phyloP scores from a whole-genome alignment of 1,284 basidiomycete genomes.

The Pseudozyma tsukubaensis region DNA sequence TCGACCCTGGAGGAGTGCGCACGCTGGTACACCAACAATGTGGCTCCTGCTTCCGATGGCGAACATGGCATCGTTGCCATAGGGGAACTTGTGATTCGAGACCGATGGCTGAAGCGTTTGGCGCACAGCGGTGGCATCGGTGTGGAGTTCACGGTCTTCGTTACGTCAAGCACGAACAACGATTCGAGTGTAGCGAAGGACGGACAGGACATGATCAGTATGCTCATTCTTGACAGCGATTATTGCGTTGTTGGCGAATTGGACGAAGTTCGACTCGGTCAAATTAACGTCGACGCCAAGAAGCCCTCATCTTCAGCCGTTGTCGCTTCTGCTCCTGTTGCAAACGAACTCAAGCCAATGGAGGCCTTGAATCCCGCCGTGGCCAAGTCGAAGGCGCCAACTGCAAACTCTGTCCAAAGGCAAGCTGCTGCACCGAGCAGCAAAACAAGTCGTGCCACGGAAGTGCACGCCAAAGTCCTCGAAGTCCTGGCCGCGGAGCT shows the following conservation, averaged over 20 bases:
- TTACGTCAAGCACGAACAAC: neutral
- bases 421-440: neutral
- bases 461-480: constrained; percentile 21
- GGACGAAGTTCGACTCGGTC: constrained; percentile 6
- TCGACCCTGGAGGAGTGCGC: constrained; percentile 20
- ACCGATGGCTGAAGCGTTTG: constrained; percentile 6
- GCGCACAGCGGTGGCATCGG: too few relatives aligned
- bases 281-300: neutral
- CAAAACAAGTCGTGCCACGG: constrained; percentile 4
- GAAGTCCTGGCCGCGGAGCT: constrained; percentile 37
- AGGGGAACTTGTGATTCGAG: constrained; percentile 2
- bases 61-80: neutral
- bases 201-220: constrained; percentile 1
- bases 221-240: constrained; percentile 13
- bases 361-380: neutral
- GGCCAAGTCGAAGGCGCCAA: neutral
- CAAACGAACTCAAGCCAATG: neutral
- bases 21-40: constrained; percentile 11
- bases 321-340: neutral
- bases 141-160: constrained; percentile 5
- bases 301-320: neutral
- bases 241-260: constrained; percentile 18
- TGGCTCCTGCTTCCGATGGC: neutral
- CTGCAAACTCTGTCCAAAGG: neutral
- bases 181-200: too few relatives aligned